Base-by-base conservation (phyloP, 306 rosid genomes). In the Chamaecrista fasciculata region DNA sequence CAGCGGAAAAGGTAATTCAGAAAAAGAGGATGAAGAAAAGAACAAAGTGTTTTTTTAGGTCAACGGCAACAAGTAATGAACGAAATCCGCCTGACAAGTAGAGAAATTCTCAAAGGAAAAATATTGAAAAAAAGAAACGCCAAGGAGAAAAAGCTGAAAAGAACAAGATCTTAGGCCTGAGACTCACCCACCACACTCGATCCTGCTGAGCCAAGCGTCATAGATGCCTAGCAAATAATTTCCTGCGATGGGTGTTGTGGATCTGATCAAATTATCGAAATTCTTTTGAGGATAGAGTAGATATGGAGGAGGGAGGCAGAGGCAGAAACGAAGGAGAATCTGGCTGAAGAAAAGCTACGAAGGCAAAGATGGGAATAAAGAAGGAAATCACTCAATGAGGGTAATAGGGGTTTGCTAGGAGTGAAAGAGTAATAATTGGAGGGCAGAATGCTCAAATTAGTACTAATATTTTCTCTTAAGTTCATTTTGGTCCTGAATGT, bases 131-230 rank as follows among this genome's bases (percentile, higher is more conserved):
- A 62, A 79, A 78, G 61, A 18, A 31, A 24, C 26, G 21, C 10
- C 4, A 33, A 43, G 16, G 8, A 46, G 4, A 62, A n/a, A 52
- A 37, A 69, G 37, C 25, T 25, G 1, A 26, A 39, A 18, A 49
- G 42, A 50, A 66, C 19, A 12, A 12, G 36, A 46, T 20, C 23
- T 62, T 20, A 16, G 70, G 72, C 36, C 18, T 9, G 72, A 62
- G 24, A 77, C 95, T 84, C 73, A 94, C 99, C 99, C 78, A 94
- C 99, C 69, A 90, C 97, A 87, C 96, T 78, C 80, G 98, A 94
- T 83, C 96, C 97, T 66, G 86, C 97, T 28, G 96, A 88, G 81
- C 98, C 98, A 49, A 94, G 97, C 94, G 98, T 94, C 98, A 94
- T 94, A 79, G 98, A 79, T 80, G 72, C 57, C 19, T 67, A 58